Conservation (phyloP, 2,329 filamentous ascomycete species). For the Verticillium nubilum region DNA sequence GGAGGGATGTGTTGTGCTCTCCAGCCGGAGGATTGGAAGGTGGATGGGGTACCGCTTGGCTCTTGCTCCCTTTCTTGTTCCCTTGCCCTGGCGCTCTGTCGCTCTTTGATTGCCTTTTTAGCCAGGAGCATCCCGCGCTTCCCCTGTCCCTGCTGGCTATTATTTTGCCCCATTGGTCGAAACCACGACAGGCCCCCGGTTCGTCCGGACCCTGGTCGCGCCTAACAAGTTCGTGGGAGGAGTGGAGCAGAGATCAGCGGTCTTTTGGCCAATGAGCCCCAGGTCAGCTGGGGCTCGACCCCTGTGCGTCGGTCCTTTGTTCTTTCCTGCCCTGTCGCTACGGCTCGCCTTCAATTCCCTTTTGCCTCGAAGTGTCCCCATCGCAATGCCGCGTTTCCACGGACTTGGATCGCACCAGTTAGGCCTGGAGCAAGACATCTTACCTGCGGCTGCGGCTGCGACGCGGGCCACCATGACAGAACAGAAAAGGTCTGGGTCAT, state of each 20-base stretch:
- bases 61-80: background rate
- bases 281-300: background rate
- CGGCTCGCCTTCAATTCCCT: background rate
- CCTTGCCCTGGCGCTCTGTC: background rate
- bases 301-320: background rate
- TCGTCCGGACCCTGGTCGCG: background rate
- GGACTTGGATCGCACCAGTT: background rate
- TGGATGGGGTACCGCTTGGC: background rate
- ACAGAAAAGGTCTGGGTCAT: background rate
- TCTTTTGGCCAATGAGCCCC: background rate
- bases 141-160: background rate
- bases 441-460: background rate
- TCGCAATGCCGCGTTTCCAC: background rate
- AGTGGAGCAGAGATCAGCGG: background rate
- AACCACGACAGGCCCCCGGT: background rate
- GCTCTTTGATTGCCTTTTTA: conserved; percentile 2
- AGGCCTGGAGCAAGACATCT: background rate
- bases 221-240: background rate
- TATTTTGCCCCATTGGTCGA: background rate
- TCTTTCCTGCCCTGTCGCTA: background rate
- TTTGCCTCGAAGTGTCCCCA: background rate
- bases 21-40: background rate
- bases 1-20: background rate
- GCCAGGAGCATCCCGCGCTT: background rate
- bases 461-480: background rate